A percentile compares a stretch with the other conserved stretches of the same genome.
Conservation (phyloP, 495 filamentous ascomycete genomes). For the Penicillium manginii region DNA sequence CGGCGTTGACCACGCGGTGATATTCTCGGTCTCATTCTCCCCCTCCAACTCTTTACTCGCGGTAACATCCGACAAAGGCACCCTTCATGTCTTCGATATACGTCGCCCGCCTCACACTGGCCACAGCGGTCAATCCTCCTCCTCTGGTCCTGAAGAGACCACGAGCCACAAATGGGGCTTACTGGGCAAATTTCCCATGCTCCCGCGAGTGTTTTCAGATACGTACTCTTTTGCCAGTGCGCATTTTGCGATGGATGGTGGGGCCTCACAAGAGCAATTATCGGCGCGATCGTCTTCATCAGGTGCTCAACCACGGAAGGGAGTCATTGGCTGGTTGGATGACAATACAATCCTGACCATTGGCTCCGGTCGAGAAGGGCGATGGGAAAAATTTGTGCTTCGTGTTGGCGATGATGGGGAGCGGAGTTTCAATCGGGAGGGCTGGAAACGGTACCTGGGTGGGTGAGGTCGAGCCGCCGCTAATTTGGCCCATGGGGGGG, state of each 20-base stretch:
- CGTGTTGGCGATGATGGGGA: slow-evolving; percentile 65
- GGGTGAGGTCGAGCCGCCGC: slow-evolving; percentile 28
- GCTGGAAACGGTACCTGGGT: slow-evolving; percentile 81
- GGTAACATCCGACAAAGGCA: slow-evolving; percentile 96
- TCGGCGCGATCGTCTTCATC: slow-evolving; percentile 48
- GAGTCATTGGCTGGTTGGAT: slow-evolving; percentile 74
- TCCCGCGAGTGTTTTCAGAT: slow-evolving; percentile 82
- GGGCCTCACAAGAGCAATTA: slow-evolving; percentile 50
- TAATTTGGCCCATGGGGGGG: background rate
- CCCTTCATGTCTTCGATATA: slow-evolving; percentile 88
- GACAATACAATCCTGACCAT: slow-evolving; percentile 72
- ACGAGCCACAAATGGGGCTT: slow-evolving; percentile 77
- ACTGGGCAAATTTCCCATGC: slow-evolving; percentile 73
- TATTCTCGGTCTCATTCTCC: slow-evolving; percentile 86
- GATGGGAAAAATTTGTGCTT: slow-evolving; percentile 84
- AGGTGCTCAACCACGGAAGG: slow-evolving; percentile 67
- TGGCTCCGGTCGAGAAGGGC: slow-evolving; percentile 77
- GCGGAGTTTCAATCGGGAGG: slow-evolving; percentile 64
- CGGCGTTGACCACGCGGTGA: slow-evolving; percentile 83
- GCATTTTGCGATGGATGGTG: slow-evolving; percentile 80
- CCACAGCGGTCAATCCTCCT: slow-evolving; percentile 40
- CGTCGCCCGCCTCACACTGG: slow-evolving; percentile 44
- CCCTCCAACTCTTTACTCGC: slow-evolving; percentile 78
- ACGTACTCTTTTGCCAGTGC: slow-evolving; percentile 76
- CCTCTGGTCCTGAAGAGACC: slow-evolving; percentile 46